Evolutionary conservation across 2,329 filamentous ascomycete genomes (phyloP), one percentile per base, ranked within the genome.

Genomic region (Phoma sp.): DNA sequence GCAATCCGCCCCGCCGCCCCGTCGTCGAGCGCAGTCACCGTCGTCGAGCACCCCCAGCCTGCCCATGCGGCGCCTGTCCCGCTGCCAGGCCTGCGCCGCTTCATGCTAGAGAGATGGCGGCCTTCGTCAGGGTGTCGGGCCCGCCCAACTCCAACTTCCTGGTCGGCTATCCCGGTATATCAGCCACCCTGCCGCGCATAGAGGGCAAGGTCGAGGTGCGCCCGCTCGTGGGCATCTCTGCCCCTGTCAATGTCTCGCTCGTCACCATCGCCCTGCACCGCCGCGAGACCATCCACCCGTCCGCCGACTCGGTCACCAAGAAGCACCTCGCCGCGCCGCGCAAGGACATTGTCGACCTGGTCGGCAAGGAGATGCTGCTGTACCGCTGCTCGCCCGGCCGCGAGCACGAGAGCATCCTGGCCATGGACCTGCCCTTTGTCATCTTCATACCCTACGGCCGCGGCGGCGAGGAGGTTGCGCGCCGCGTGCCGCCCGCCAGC

Each of bases 201-300:
- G 93, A 97, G 82, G 95, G 95, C 68, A 96, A 95, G 74, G 95
- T 99, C 73, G 95, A 98, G 79, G 95, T 99, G 67, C 87, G 95
- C 57, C 95, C 95, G 37, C 87, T 87, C 49, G 83, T 88, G 59
- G 93, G 95, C 57, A 88, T 89, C 68, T 93, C 92, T 14, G 92
- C 92, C 66, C 92, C 95, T 37, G 93, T 98, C 67, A 86, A 89
- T 71, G 83, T 99, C 70, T 97, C 93, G 43, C 86, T 97, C 64
- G 93, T 98, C 64, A 93, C 93, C 67, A 96, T 99, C 80, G 93
- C 89, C 68, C 85, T 99, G 51, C 92, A 96, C 71, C 88, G 93
- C 68, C 88, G 91, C 79, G 95, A 99, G 80, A 95, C 91, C 52
- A 98, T 99, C 76, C 93, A 98, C 74, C 95, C 95, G 40, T 90